phyloP scores from a whole-genome alignment of 1,284 basidiomycete species.

The Ceratobasidium papillatum region DNA sequence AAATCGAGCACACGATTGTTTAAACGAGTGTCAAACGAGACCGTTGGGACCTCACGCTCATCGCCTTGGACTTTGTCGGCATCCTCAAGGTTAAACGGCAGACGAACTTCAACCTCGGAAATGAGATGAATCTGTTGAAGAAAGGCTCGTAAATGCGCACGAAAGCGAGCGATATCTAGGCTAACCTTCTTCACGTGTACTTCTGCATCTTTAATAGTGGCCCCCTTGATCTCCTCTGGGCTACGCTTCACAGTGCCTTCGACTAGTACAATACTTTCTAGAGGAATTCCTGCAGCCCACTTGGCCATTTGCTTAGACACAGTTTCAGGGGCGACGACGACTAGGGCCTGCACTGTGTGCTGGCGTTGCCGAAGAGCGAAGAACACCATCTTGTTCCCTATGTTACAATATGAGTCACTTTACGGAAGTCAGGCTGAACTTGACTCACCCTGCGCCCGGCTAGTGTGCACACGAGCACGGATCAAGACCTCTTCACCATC shows the following conservation, averaged over 20 bases:
- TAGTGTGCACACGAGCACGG: constrained; percentile 91
- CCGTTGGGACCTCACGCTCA: constrained; percentile 58
- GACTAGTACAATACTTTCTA: constrained; percentile 93
- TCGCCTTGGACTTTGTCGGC: constrained; percentile 73
- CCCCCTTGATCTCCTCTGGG: constrained; percentile 90
- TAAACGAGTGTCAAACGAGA: constrained; percentile 90
- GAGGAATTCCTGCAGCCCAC: constrained; percentile 81
- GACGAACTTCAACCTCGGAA: constrained; percentile 74
- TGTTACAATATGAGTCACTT: neutral
- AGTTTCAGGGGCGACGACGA: constrained; percentile 78
- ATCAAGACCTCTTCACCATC: constrained; percentile 85
- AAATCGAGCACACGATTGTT: constrained; percentile 97
- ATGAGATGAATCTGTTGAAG: constrained; percentile 80
- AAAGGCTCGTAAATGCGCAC: constrained; percentile 12
- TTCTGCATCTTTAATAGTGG: constrained; percentile 88
- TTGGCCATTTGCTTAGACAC: constrained; percentile 99
- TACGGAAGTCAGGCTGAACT: neutral
- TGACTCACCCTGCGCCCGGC: constrained; percentile 81
- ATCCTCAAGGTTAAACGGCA: constrained; percentile 95
- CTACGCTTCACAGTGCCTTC: constrained; percentile 84
- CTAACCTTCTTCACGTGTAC: constrained; percentile 83
- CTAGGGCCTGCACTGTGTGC: constrained; percentile 89
- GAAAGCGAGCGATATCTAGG: neutral
- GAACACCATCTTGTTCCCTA: constrained; percentile 89
- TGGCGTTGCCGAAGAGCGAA: constrained; percentile 90